Evolutionary conservation across 2,329 filamentous ascomycete genomes (phyloP), one percentile per base, ranked within the genome.

Genomic region (Raffaelea albimanens): DNA sequence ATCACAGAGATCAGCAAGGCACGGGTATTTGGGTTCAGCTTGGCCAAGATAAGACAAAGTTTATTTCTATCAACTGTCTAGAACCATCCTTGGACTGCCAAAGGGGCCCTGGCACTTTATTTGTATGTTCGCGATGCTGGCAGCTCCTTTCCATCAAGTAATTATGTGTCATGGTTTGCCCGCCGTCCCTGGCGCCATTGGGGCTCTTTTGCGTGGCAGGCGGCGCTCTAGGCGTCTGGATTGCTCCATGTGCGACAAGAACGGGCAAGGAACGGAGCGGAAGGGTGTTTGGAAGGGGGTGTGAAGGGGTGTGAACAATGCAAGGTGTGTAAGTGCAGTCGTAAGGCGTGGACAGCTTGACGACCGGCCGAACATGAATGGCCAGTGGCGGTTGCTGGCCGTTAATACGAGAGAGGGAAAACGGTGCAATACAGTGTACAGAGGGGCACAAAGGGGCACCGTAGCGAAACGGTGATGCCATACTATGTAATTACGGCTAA

Each of bases 111-210:
- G 25, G 44, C 46, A 21, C 8, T 14, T 44, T 55, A 56, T 56
- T 53, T 57, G 49, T 56, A 53, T 49, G 46, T 38, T 36, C 34
- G n/a, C 45, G 40, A 39, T 49, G 39, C 36, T 40, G n/a, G 14
- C 22, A 33, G 48, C 46, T 41, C 18, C 40, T 57, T 59, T 57
- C 47, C 50, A 59, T 61, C 52, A 59, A 54, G 59, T 61, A 61
- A 61, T 61, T 59, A 58, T 60, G 57, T 61, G 59, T 59, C 58
- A 60, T 58, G 52, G 52, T 38, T 39, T 38, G 39, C 20, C 13
- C n/a, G 16, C 39, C 16, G 14, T 29, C 40, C 23, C 39, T 45
- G 23, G 39, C 25, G 36, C 36, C 43, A 42, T 38, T 38, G 34
- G 34, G 18, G 34, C 34, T 38, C 34, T 16, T 38, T 34, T 38